phyloP scores from a whole-genome alignment of 2,329 filamentous ascomycete species.

The Rhynchosporium secalis region DNA sequence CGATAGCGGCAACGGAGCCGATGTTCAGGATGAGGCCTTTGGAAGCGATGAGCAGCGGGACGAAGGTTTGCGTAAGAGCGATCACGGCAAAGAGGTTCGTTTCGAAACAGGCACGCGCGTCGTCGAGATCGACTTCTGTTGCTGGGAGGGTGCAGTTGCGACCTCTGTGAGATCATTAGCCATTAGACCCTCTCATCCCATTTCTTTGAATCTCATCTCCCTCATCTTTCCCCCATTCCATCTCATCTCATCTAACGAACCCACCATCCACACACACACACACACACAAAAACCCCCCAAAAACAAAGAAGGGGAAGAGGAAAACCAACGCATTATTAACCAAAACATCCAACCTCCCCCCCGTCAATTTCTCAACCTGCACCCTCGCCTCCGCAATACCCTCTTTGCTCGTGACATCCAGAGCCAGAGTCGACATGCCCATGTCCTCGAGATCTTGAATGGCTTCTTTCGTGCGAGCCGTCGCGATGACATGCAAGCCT shows the following conservation, averaged over 20 bases:
- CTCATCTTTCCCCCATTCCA: too few species aligned
- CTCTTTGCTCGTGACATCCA: constrained; percentile 44
- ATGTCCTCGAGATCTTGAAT: constrained; percentile 34
- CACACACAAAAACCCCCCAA: too few species aligned
- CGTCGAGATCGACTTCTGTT: constrained; percentile 39
- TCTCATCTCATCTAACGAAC: too few species aligned
- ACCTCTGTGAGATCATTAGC: constrained; percentile 29
- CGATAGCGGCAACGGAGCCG: constrained; percentile 55
- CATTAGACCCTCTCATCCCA: background rate
- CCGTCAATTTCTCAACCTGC: constrained; percentile 20
- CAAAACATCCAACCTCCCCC: constrained; percentile 25
- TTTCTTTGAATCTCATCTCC: too few species aligned
- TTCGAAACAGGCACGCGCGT: constrained; percentile 40
- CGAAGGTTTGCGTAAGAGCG: constrained; percentile 47
- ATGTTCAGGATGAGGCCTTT: constrained; percentile 36
- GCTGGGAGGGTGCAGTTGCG: constrained; percentile 32
- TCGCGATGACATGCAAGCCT: constrained; percentile 45
- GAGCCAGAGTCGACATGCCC: constrained; percentile 42
- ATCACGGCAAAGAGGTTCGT: constrained; percentile 46
- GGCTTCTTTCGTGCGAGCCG: constrained; percentile 42
- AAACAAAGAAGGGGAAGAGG: background rate
- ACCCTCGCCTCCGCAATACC: constrained; percentile 30
- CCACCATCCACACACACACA: too few species aligned
- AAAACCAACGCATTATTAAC: constrained; percentile 25
- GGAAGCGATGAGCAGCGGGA: constrained; percentile 38